Evolutionary conservation across 2,329 filamentous ascomycete genomes (phyloP).

Genomic region (Calonectria pseudoturangicola): DNA sequence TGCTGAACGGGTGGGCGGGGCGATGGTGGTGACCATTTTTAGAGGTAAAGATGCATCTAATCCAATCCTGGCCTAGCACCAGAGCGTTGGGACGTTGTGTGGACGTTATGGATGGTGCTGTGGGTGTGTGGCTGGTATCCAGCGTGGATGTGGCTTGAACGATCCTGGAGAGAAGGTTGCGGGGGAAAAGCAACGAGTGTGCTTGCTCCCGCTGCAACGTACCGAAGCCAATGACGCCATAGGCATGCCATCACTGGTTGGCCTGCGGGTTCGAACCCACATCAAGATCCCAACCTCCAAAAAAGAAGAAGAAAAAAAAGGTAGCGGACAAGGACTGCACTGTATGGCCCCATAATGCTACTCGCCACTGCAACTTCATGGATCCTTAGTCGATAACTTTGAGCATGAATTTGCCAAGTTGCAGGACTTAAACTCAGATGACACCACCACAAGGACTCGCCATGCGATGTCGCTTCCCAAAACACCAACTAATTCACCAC

Average conservation of each 20-base stretch:
- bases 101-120: constrained; percentile 22
- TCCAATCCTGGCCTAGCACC: not conserved
- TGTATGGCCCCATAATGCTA: not conserved
- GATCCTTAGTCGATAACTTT: not conserved
- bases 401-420: constrained; percentile 21
- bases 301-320: constrained; percentile 23
- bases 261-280: constrained; percentile 7
- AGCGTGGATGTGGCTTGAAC: constrained; percentile 32
- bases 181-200: constrained; percentile 27
- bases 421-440: not conserved
- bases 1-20: constrained; percentile 9
- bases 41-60: constrained; percentile 46
- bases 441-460: constrained; percentile 5
- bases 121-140: constrained; percentile 47
- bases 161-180: constrained; percentile 25
- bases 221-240: constrained; percentile 41
- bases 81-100: not conserved
- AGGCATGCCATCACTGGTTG: constrained; percentile 11
- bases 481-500: constrained; percentile 3
- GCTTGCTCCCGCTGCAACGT: constrained; percentile 29
- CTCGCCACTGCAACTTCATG: constrained; percentile 2
- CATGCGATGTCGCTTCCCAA: constrained; percentile 7
- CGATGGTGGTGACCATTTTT: constrained; percentile 40
- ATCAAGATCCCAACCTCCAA: constrained; percentile 24
- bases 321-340: not conserved